Conservation (phyloP, 2,329 filamentous ascomycete species). For the Penicillium sp. region DNA sequence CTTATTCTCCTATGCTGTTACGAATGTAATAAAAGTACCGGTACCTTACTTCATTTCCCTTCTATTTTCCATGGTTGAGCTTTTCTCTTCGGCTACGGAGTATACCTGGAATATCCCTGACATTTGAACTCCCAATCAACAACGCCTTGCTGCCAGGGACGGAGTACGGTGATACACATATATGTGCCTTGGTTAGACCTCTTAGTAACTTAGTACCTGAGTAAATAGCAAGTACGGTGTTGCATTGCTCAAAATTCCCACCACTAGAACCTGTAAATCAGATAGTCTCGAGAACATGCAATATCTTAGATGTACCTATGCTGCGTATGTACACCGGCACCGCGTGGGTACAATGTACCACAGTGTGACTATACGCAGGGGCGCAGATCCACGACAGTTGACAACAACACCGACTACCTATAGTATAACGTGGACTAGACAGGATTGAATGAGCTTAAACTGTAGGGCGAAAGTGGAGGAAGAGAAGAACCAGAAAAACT, state of each 20-base stretch:
- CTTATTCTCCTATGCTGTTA: neutral
- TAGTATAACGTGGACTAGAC: neutral
- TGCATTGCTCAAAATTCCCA: neutral
- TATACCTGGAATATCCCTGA: neutral
- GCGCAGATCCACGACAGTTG: neutral
- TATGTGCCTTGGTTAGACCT: neutral
- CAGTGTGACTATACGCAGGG: neutral
- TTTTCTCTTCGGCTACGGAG: neutral
- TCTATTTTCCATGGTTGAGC: too few species aligned
- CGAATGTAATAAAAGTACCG: neutral
- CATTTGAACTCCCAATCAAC: slow-evolving; percentile 12
- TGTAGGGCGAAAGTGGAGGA: neutral
- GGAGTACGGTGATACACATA: neutral
- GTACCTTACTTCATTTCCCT: neutral
- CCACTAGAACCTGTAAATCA: too few species aligned
- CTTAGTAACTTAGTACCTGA: neutral
- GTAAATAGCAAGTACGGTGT: neutral
- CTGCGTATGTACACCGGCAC: neutral
- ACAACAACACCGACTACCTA: neutral
- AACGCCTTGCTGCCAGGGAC: neutral
- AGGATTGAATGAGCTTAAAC: neutral
- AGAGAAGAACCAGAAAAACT: slow-evolving; percentile 4
- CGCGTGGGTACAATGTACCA: slow-evolving; percentile 1
- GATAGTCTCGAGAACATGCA: too few species aligned
- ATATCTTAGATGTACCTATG: neutral